These are phyloP conservation scores for Carex sylvatica DNA, from an alignment of 202 grass and related monocot species.

Conservation along the genomic window DNA sequence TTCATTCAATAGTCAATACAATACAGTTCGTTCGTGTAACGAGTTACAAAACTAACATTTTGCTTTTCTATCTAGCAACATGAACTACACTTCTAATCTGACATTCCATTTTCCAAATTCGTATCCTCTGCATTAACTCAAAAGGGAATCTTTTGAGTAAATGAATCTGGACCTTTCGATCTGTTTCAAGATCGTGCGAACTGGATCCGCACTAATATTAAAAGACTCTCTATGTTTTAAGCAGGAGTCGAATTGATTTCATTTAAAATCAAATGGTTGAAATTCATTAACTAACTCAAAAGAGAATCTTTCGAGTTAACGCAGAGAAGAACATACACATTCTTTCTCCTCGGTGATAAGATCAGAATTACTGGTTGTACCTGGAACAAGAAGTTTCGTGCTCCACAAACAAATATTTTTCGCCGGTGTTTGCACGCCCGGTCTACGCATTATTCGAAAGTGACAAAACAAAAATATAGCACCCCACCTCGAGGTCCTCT, in stretches of 20 bases:
- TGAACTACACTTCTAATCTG: background rate
- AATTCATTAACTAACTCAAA: too few species aligned
- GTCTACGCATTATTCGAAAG: background rate
- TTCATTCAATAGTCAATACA: background rate
- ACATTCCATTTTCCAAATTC: slow-evolving; percentile 10
- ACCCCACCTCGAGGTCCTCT: background rate
- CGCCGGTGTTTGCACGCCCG: background rate
- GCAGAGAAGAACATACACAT: too few species aligned
- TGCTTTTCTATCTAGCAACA: background rate
- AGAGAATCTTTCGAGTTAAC: too few species aligned
- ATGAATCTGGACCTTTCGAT: too few species aligned
- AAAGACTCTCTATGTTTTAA: too few species aligned
- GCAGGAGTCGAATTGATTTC: too few species aligned
- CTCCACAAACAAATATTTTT: background rate
- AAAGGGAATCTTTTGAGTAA: too few species aligned
- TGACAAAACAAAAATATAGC: background rate
- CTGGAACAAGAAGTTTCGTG: background rate
- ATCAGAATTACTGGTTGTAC: background rate
- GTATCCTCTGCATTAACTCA: too few species aligned
- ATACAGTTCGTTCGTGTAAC: background rate
- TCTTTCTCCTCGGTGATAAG: background rate
- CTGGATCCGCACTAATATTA: too few species aligned
- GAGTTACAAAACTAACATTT: background rate
- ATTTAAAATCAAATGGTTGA: too few species aligned
- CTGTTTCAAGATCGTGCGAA: too few species aligned